These are phyloP conservation scores for Coemansia sp. DNA, from an alignment of 192 early-diverging fungal species.

Conservation along the genomic window DNA sequence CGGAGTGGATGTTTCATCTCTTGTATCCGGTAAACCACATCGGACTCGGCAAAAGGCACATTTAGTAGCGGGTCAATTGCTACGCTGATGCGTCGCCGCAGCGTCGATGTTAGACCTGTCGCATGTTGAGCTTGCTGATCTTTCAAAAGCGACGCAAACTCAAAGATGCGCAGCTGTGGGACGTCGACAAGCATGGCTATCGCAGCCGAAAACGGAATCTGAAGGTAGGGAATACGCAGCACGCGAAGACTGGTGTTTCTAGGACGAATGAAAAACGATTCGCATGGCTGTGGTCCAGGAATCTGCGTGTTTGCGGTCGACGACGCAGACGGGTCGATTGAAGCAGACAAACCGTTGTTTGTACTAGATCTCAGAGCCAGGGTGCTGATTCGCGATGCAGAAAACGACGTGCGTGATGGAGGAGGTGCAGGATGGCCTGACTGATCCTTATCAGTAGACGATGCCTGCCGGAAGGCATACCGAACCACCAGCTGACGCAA, in stretches of 20 bases:
- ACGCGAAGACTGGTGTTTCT: constrained; percentile 24
- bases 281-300: constrained; percentile 22
- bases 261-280: constrained; percentile 26
- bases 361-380: neutral
- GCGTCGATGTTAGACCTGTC: constrained; percentile 21
- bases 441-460: constrained; percentile 1
- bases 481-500: constrained; percentile 41
- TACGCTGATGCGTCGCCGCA: constrained; percentile 33
- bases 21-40: constrained; percentile 29
- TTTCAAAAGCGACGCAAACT: constrained; percentile 27
- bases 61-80: constrained; percentile 19
- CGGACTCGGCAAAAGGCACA: constrained; percentile 38
- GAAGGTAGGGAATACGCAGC: constrained; percentile 37
- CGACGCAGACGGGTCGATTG: neutral
- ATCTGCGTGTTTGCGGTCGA: constrained; percentile 8
- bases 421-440: constrained; percentile 2
- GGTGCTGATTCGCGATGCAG: constrained; percentile 15
- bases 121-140: constrained; percentile 13
- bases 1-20: constrained; percentile 34
- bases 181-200: constrained; percentile 26
- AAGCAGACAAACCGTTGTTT: neutral
- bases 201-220: constrained; percentile 30
- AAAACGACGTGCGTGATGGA: constrained; percentile 27
- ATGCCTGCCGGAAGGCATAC: constrained; percentile 33
- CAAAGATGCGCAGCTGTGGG: constrained; percentile 38